A percentile compares a stretch with the other conserved stretches of the same genome.
Conservation (phyloP, 305 asterid species). For the Nicotiana rustica region DNA sequence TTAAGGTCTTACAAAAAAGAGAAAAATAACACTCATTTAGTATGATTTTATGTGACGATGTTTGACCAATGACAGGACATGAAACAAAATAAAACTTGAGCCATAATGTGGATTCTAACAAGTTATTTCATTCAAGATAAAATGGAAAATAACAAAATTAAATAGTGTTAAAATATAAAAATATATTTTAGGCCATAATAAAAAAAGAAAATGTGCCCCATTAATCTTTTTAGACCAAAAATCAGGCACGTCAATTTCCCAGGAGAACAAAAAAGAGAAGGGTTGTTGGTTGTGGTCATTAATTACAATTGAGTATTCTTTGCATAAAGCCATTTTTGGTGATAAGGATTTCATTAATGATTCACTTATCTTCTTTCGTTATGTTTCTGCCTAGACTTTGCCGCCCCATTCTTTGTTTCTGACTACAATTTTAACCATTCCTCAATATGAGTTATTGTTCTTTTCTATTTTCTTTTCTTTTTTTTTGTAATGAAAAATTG, state of each 20-base stretch:
- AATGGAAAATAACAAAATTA: too few relatives aligned
- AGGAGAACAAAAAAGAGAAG: neutral
- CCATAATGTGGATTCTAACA: too few relatives aligned
- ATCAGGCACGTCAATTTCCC: constrained; percentile 23
- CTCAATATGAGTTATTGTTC: neutral
- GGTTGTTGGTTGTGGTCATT: constrained; percentile 31
- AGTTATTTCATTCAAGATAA: neutral
- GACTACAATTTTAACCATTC: neutral
- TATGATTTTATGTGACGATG: neutral
- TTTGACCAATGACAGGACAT: neutral
- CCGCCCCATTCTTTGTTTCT: neutral
- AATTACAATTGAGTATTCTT: neutral
- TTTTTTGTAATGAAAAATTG: neutral
- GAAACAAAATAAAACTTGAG: neutral
- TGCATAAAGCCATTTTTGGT: neutral
- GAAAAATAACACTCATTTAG: neutral
- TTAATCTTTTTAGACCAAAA: neutral
- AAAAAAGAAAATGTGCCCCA: neutral
- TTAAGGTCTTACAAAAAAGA: neutral
- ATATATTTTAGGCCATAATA: too few relatives aligned
- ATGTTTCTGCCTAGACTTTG: neutral
- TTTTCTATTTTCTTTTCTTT: neutral
- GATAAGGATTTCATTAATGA: constrained; percentile 19
- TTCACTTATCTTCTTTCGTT: neutral
- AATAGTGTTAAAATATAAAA: too few relatives aligned